Base-by-base conservation (phyloP, 257 asterid genomes). In the Gardenia jasminoides region DNA sequence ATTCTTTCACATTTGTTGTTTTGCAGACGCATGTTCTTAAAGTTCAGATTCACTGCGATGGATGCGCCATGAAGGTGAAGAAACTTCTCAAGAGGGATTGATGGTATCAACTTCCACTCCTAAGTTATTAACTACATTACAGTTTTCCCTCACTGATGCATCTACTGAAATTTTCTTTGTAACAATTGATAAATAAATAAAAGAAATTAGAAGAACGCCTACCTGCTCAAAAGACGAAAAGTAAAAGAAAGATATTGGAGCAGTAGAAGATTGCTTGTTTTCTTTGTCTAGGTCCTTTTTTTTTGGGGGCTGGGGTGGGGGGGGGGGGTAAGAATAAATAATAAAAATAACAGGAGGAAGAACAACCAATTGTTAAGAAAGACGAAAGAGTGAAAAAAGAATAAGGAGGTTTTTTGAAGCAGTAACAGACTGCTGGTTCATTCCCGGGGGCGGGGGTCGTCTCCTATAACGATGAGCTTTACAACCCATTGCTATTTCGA, bases 21-120 rank as follows among this genome's bases (percentile, higher is more conserved):
- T 67, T 85, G 56, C 90, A 92, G 97, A 86, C 84, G 2, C 77
- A 81, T 71, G 75, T 84, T 74, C 92, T 93, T 66, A 93, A 86
- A 89, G 94, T 93, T 72, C 92, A 88, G 67, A 90, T 91, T 67
- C 90, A 93, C 50, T 93, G 97, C 76, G 84, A 85, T 65, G 97
- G 97, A 46, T 93, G 97, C 83, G 80, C 72, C 82, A 80, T 71
- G 44, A 89, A 87, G 84, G 95, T 91, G 79, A 91, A 83, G 87
- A 92, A 89, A 86, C 77, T 88, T 50, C 92, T 92, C 54, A 78
- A 78, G 12, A 87, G 80, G 80, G 85, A 83, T 88, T 47, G 88
- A 86, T 85, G 96, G 96, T 89, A 82, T 3, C 31, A 50, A 50
- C 16, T 72, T 39, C 67, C 41, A 11, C 62, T 71, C 76, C 9